Base-by-base conservation (phyloP, 495 filamentous ascomycete species). In the Hypomontagnella submonticulosa region DNA sequence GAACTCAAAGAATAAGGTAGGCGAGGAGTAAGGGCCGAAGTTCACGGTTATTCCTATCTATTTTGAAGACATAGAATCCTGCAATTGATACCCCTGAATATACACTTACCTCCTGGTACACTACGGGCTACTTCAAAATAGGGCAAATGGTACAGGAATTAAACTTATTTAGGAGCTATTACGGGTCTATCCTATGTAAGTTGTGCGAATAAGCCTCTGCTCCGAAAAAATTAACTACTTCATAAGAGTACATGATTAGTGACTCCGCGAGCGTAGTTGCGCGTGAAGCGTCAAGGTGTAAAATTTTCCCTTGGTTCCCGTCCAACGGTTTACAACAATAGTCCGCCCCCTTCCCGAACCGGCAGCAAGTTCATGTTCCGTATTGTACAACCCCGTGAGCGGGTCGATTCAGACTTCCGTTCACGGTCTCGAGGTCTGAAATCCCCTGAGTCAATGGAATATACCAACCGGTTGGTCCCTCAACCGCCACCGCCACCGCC, bases 221-320 rank as follows among this genome's bases (percentile, higher is more conserved):
- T 56, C 48, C 54, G 27, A 55, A 36, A 54, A 55, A 36, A 54
- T 55, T 56, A 51, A 44, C 55, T 61, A 61, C 55, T 57, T 53
- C 42, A 19, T 68, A 63, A 68, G 59, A 63, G 55, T 68, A 69
- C 66, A 69, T 61, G 54, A 69, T 69, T 69, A 68, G 49, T 49
- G 44, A 63, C 59, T 40, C 50, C 55, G 54, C 59, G 50, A 56
- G 60, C 65, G 36, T 57, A 63, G 34, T 46, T 53, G 52, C 53
- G 47, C 53, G 64, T 54, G 53, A 53, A 54, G 47, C 42, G 33
- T 54, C 40, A 19, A 36, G 44, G 37, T 20, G 55, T n/a, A n/a
- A 30, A 30, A 36, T 46, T 38, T 40, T 41, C 40, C 15, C 43
- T 47, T 30, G 23, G 30, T 47, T 40, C 49, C 27, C 40, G 16